Evolutionary conservation across 176 grass and related monocot species (phyloP), one percentile per base, ranked within the genome.

Genomic region (Otatea glauca): DNA sequence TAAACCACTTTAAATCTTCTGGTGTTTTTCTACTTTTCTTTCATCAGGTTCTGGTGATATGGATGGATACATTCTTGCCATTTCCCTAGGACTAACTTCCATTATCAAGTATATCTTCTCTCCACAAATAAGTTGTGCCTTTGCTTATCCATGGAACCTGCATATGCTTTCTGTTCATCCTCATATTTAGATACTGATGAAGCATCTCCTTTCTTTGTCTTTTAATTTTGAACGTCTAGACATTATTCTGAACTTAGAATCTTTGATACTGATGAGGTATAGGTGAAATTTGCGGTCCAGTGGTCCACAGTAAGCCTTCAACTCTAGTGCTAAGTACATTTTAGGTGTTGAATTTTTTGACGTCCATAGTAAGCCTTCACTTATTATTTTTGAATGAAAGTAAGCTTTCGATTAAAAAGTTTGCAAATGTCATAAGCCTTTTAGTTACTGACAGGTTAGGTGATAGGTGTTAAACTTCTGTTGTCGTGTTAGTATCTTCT

Each of bases 11-110:
- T 68, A 50, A 16, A 72, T 60, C 25, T 65, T 70, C 69, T 73
- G 18, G 45, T 64, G 13, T 44, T 76, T 45, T 58, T 67, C 62
- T 45, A 38, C 9, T 62, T 51, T 60, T 84, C 7, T 78, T 83
- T 83, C 15, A 18, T 55, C 85, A 98, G 95, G 87, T 82, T 93
- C 91, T 55, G 16, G 43, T 90, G 86, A 78, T 16, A 80, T 74
- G 61, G 91, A 94, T 76, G 95, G 92, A 90, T 98, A 93, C 87
- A 64, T 88, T 90, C 89, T 98, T 76, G 91, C 92, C 68, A 35
- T 93, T 86, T 90, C 88, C 39, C 70, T 98, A 90, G 95, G 95
- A 75, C 70, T 92, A 47, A 90, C 92, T 81, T 93, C 95, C 45
- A 81, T 98, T 70, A 88, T 98, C 56, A 98, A 94, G 95, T 97